phyloP scores from a whole-genome alignment of 83 land plant species.

The Thuja plicata region DNA sequence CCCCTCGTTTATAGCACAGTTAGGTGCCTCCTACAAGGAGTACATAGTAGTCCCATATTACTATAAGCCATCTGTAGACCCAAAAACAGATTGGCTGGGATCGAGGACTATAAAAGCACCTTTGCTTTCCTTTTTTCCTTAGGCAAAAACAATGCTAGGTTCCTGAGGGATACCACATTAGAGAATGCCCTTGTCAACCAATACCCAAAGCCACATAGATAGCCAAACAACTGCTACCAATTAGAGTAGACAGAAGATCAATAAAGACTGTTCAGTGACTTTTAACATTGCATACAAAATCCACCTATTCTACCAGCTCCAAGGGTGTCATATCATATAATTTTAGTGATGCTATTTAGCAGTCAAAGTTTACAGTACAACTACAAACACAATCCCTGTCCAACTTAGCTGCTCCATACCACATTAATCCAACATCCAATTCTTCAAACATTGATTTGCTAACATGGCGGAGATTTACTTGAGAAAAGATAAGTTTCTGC shows the following conservation, averaged over 20 bases:
- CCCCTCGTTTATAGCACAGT: too few species aligned
- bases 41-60: too few species aligned
- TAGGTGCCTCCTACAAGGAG: too few species aligned
- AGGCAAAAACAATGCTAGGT: background rate
- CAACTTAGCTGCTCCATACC: background rate
- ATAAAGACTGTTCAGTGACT: background rate
- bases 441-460: background rate
- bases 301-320: background rate
- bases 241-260: background rate
- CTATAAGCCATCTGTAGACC: too few species aligned
- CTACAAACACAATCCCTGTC: background rate
- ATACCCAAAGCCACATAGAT: too few species aligned
- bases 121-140: background rate
- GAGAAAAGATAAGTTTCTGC: too few species aligned
- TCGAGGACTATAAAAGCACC: too few species aligned
- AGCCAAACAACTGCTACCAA: background rate
- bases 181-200: background rate
- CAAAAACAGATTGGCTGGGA: too few species aligned
- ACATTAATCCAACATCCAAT: background rate
- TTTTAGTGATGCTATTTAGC: background rate
- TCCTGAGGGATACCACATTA: background rate
- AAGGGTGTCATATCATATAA: background rate
- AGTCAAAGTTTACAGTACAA: background rate
- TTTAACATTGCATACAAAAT: background rate
- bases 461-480: background rate